Evolutionary conservation across 805 yeast species (phyloP), one percentile per base, ranked within the genome.

Genomic region (Candida maris): DNA sequence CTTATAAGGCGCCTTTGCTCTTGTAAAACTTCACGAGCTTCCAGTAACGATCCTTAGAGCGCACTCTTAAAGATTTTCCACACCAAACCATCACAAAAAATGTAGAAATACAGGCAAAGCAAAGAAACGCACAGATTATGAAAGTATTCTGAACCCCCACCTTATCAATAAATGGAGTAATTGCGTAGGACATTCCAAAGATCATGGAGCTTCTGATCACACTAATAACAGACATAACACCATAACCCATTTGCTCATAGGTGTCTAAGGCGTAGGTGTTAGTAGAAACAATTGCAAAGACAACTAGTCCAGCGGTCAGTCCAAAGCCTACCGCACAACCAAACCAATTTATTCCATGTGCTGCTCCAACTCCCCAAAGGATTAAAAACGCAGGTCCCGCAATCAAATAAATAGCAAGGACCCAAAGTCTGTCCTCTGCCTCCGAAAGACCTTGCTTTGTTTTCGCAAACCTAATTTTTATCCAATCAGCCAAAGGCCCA

Each of bases 101-200:
- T n/a, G n/a, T n/a, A n/a, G n/a, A n/a, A n/a, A n/a, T n/a, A n/a
- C n/a, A n/a, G n/a, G n/a, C n/a, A n/a, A n/a, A n/a, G n/a, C n/a
- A n/a, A n/a, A n/a, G n/a, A n/a, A n/a, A n/a, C n/a, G n/a, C n/a
- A n/a, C n/a, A n/a, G n/a, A n/a, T n/a, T n/a, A n/a, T n/a, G n/a
- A n/a, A n/a, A n/a, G n/a, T n/a, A 45, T 73, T 69, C 39, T 68
- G 65, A 30, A 71, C 70, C 14, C 81, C 80, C 28, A 70, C 58
- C 4, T 68, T 65, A 14, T 61, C 73, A n/a, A 76, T 49, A 80
- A 79, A 75, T 19, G 68, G 60, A 1, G 79, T 71, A 43, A 80
- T 75, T 5, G 73, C 68, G 53, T 76, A 77, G 0, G 81, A 75
- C 52, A 76, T 76, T 30, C 76, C 63, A 48, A 79, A 73, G 6